Evolutionary conservation across 2,329 filamentous ascomycete species (phyloP), one percentile per base, ranked within the genome.

Genomic region (Alternaria sp.): DNA sequence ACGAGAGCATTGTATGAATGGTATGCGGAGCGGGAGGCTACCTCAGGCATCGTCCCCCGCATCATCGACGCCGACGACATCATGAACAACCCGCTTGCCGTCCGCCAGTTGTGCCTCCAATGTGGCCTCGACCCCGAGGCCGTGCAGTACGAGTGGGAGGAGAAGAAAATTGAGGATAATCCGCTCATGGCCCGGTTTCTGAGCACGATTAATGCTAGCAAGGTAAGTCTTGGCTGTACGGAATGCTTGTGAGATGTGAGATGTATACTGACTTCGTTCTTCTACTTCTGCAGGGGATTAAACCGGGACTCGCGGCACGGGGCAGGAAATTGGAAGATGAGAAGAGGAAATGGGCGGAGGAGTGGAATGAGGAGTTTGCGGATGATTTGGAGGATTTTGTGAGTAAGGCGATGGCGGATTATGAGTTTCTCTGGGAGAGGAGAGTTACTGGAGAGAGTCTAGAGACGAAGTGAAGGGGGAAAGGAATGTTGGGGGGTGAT

Each of bases 21-120:
- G 69, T 71, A 71, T 20, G 23, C 18, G 15, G 10, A 28, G 8
- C 57, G 64, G 6, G 58, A 28, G 3, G 11, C 14, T 10, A 12
- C 7, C 1, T 12, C 20, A 1, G 25, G 37, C 0, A 30, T 53
- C 1, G 23, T 8, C 2, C 69, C 67, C 0, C 53, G 60, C 3
- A 45, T 71, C n/a, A 66, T 71, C 3, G 69, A 68, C n/a, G 67
- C 69, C 2, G 69, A 71, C 10, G 67, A 70, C 14, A 62, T 70
- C 45, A 70, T 71, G 60, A 59, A 56, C 6, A 45, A 61, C 14
- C 55, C 57, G 6, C 47, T 33, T 3, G 60, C 62, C 4, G 67
- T 71, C 1, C 41, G 65, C 2, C 47, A 61, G 25, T 44, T 71
- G 5, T 70, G 69, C 15, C 6, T 47, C 2, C 41, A 68, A 18